phyloP scores from a whole-genome alignment of 2,329 filamentous ascomycete species.

The Pestalotiopsis sp. region DNA sequence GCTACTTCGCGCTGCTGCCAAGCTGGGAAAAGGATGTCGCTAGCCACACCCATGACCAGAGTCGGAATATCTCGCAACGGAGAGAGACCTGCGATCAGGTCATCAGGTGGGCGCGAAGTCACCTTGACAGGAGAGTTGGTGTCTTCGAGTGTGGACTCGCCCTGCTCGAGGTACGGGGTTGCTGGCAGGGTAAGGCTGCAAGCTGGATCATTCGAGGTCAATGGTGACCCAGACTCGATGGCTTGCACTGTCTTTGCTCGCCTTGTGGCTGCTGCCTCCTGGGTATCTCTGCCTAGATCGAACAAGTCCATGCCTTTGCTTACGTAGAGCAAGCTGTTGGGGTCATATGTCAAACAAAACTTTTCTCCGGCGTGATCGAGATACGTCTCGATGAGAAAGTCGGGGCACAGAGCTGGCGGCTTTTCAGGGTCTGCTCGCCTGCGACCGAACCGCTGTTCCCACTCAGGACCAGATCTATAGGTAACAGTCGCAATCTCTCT shows the following conservation, averaged over 20 bases:
- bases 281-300: constrained; percentile 77
- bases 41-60: constrained; percentile 90
- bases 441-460: constrained; percentile 93
- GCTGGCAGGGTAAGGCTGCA: constrained; percentile 86
- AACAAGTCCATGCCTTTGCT: constrained; percentile 99
- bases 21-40: constrained; percentile 94
- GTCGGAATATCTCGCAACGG: constrained; percentile 76
- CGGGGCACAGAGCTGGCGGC: constrained; percentile 91
- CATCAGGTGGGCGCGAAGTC: constrained; percentile 66
- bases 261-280: constrained; percentile 63
- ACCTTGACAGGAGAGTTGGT: constrained; percentile 33
- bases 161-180: constrained; percentile 84
- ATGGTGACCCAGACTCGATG: constrained; percentile 50
- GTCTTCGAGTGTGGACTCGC: constrained; percentile 41
- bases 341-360: constrained; percentile 94
- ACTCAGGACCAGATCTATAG: constrained; percentile 94
- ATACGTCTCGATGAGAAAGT: constrained; percentile 98
- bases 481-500: constrained; percentile 97
- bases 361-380: constrained; percentile 98
- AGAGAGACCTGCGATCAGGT: constrained; percentile 77
- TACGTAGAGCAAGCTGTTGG: constrained; percentile 93
- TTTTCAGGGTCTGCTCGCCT: constrained; percentile 83
- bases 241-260: constrained; percentile 63
- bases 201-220: constrained; percentile 43
- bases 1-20: constrained; percentile 98